These are phyloP conservation scores for Penicillium bovifimosum DNA, from an alignment of 495 filamentous ascomycete species.

Conservation along the genomic window DNA sequence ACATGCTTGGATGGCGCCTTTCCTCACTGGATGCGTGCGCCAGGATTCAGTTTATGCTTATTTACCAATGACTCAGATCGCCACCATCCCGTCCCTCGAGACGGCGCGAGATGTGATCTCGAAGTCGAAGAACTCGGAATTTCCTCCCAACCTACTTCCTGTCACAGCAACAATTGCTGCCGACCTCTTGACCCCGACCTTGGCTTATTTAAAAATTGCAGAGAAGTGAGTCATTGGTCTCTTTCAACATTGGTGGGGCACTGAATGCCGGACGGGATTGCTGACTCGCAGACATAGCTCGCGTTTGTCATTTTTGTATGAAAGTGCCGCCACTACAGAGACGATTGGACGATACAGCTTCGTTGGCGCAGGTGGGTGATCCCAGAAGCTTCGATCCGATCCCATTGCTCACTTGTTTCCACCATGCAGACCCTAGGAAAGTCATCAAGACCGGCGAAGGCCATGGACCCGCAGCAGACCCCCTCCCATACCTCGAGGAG, in stretches of 20 bases:
- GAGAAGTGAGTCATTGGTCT: slow-evolving; percentile 52
- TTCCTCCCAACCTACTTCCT: slow-evolving; percentile 76
- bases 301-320: slow-evolving; percentile 70
- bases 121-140: slow-evolving; percentile 41
- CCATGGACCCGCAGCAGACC: slow-evolving; percentile 77
- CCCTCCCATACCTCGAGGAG: slow-evolving; percentile 70
- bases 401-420: slow-evolving; percentile 2
- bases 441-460: slow-evolving; percentile 82
- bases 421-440: slow-evolving; percentile 65
- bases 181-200: slow-evolving; percentile 85
- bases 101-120: slow-evolving; percentile 48
- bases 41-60: slow-evolving; percentile 4
- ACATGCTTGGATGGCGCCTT: neutral
- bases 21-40: neutral
- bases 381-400: slow-evolving; percentile 5
- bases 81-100: slow-evolving; percentile 38
- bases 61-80: slow-evolving; percentile 29
- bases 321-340: slow-evolving; percentile 87
- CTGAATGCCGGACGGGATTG: slow-evolving; percentile 1
- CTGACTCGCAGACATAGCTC: slow-evolving; percentile 31
- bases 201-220: slow-evolving; percentile 85
- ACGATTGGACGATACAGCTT: slow-evolving; percentile 93
- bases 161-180: slow-evolving; percentile 81
- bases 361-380: slow-evolving; percentile 68
- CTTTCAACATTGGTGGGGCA: slow-evolving; percentile 4